Evolutionary conservation across 257 asterid genomes (phyloP), one percentile per base, ranked within the genome.

Genomic region (Catharanthus roseus): DNA sequence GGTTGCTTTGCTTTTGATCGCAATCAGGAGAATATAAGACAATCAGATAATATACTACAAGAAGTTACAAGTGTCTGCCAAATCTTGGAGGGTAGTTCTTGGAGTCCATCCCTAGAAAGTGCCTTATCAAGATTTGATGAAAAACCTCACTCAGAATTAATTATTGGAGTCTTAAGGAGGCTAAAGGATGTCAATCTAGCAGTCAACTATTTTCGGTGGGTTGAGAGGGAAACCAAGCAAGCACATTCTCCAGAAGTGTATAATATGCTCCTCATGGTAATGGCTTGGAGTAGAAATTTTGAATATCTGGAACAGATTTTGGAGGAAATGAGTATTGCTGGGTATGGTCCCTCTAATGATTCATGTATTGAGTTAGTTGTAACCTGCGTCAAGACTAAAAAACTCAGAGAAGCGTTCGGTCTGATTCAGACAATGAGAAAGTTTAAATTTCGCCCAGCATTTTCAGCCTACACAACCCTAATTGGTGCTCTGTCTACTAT

Each of bases 291-390:
- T 75, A 88, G 73, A 77, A 84, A 77, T 63, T 85, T 85, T 39
- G 89, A 83, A 28, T 47, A 71, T 39, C 67, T 91, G 16, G 91
- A 83, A 65, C 84, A 83, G n/a, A 74, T 91, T 76, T 79, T 91
- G 74, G 96, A 87, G 78, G 96, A 93, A 79, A 93, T 88, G 95
- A 88, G 93, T 75, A 85, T 93, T 12, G 91, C 97, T 51, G 97
- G 96, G 68, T 85, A 83, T 55, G 82, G 88, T 3, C 97, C 90
- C 7, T 85, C 91, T 39, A 81, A 74, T 56, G 89, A 82, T 33
- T 79, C 89, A 7, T 82, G 89, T 64, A 75, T 88, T 66, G 91
- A 89, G 80, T 78, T 91, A 72, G 88, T 91, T 71, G 80, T 83
- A 23, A 75, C 83, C 68, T 85, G 71, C 69, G 87, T 88, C 51